Evolutionary conservation across 768 basidiomycete genomes (phyloP).

Genomic region (Clavulina sp.): DNA sequence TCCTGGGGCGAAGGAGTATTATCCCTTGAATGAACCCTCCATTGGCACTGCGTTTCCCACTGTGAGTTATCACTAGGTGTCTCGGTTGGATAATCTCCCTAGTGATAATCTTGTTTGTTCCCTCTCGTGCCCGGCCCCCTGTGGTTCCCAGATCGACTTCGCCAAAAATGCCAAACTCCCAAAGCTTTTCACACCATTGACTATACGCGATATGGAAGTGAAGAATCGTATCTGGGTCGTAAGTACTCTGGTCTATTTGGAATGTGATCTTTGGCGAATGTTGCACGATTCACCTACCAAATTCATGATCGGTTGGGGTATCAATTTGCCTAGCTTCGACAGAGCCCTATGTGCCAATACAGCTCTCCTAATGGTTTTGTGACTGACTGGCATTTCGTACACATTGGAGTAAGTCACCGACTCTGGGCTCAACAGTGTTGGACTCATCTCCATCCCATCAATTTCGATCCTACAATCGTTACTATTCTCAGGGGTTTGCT

Average conservation of each 20-base stretch:
- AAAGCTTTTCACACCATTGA: conserved; percentile 46
- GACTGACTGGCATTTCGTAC: conserved; percentile 72
- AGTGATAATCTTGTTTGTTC: conserved; percentile 1
- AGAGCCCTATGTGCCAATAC: conserved; percentile 76
- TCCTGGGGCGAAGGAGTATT: conserved; percentile 34
- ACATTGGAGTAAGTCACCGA: conserved; percentile 39
- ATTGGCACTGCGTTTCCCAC: conserved; percentile 29
- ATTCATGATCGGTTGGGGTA: background rate
- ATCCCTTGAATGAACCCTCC: conserved; percentile 39
- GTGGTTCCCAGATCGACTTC: conserved; percentile 1
- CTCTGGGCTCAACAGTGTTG: too few relatives aligned
- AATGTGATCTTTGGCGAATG: background rate
- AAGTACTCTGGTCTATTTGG: conserved; percentile 11
- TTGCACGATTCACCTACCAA: background rate
- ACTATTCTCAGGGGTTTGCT: conserved; percentile 32
- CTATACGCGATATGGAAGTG: conserved; percentile 41
- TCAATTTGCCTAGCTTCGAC: background rate
- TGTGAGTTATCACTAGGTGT: too few relatives aligned
- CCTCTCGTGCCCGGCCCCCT: background rate
- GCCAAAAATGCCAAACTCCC: conserved; percentile 36
- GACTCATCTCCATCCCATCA: background rate
- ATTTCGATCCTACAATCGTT: background rate
- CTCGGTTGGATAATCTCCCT: background rate
- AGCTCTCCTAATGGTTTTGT: conserved; percentile 54
- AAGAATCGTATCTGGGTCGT: conserved; percentile 62